Evolutionary conservation across 441 rosid species (phyloP).

Genomic region (Melastoma candidum): DNA sequence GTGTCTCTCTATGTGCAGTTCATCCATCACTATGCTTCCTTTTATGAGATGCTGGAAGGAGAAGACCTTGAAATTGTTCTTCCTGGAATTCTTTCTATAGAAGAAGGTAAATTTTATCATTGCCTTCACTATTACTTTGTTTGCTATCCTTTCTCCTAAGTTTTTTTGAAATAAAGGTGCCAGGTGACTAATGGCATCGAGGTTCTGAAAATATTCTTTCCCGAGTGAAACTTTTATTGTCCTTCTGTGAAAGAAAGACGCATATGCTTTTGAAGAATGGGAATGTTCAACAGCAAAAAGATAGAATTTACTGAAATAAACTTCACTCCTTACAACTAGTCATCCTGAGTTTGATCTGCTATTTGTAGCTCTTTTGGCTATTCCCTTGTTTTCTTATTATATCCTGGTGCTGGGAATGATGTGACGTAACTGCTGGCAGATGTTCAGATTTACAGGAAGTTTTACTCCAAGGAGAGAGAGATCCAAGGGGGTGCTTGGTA

Average conservation of each 20-base stretch:
- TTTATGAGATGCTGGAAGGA: constrained; percentile 48
- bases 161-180: neutral
- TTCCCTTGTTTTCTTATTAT: constrained; percentile 1
- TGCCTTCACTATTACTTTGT: neutral
- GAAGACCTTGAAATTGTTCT: constrained; percentile 53
- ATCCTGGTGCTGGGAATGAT: neutral
- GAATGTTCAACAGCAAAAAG: too few relatives aligned
- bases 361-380: neutral
- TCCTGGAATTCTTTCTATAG: constrained; percentile 44
- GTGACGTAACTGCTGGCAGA: constrained; percentile 24
- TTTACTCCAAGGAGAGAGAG: constrained; percentile 61
- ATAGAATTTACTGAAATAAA: too few relatives aligned
- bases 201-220: too few relatives aligned
- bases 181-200: too few relatives aligned
- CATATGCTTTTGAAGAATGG: too few relatives aligned
- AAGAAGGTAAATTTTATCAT: constrained; percentile 39
- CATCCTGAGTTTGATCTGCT: neutral
- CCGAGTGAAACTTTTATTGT: too few relatives aligned
- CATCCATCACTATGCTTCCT: constrained; percentile 34
- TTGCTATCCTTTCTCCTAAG: neutral
- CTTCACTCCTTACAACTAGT: too few relatives aligned
- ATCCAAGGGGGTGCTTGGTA: constrained; percentile 58
- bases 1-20: constrained; percentile 30
- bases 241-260: too few relatives aligned
- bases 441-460: constrained; percentile 52